Conservation (phyloP, 306 rosid genomes). For the Hippophae gyantsensis region DNA sequence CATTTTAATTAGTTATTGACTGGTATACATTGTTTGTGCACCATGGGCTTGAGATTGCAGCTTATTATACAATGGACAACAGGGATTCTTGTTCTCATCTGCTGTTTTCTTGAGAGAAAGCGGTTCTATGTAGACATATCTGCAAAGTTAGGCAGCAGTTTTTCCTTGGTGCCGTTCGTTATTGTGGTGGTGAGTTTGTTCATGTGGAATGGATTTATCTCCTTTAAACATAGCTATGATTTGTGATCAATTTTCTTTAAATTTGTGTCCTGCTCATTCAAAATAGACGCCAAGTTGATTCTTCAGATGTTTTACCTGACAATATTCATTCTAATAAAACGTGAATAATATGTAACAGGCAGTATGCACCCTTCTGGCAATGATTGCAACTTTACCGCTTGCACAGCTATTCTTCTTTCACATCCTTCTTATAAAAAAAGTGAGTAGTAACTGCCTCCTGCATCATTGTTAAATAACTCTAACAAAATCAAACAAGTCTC, state of each 20-base stretch:
- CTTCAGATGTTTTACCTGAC: background rate
- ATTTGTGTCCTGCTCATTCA: background rate
- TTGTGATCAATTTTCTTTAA: conserved; percentile 2
- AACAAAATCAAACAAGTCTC: background rate
- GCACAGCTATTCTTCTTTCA: conserved; percentile 94
- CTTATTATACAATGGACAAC: conserved; percentile 97
- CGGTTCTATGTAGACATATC: conserved; percentile 58
- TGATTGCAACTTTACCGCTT: conserved; percentile 90
- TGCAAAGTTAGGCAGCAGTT: conserved; percentile 88
- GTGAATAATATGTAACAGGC: conserved; percentile 36
- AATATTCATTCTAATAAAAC: conserved; percentile 1
- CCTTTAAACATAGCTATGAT: background rate
- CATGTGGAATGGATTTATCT: background rate
- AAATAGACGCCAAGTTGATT: background rate
- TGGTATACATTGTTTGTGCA: conserved; percentile 73
- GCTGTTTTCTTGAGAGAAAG: conserved; percentile 79
- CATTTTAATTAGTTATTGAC: conserved; percentile 72
- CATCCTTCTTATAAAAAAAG: conserved; percentile 93
- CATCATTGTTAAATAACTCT: too few relatives aligned
- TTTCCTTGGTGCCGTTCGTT: conserved; percentile 72
- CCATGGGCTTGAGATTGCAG: conserved; percentile 98
- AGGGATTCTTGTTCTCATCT: conserved; percentile 78
- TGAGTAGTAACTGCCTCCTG: conserved; percentile 7
- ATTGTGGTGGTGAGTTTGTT: conserved; percentile 71
- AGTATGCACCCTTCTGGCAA: conserved; percentile 79